These are phyloP conservation scores for Patellaria atrata DNA, from an alignment of 495 filamentous ascomycete species.

Conservation along the genomic window DNA sequence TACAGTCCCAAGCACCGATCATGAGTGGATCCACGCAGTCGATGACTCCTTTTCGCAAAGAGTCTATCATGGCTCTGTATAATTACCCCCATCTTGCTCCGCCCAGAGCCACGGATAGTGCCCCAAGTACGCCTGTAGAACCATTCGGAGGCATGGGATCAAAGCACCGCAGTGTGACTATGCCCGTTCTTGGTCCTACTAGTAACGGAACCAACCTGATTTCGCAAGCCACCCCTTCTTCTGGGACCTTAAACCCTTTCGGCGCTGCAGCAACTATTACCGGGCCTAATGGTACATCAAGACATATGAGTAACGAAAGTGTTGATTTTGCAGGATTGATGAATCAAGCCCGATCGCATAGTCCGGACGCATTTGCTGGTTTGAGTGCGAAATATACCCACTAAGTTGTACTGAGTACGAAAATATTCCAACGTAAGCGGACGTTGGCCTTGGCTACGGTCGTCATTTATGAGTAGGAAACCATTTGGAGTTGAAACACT, in stretches of 20 bases:
- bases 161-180: constrained; percentile 27
- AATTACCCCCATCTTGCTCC: constrained; percentile 61
- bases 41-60: constrained; percentile 48
- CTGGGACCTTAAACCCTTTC: constrained; percentile 25
- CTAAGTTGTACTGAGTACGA: no score
- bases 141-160: no score
- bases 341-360: constrained; percentile 75
- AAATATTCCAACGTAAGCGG: no score
- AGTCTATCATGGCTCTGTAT: constrained; percentile 77
- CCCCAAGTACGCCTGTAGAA: constrained; percentile 24
- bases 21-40: no score
- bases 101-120: constrained; percentile 21
- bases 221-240: constrained; percentile 4
- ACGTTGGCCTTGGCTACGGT: no score
- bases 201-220: constrained; percentile 2
- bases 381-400: constrained; percentile 66
- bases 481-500: no score
- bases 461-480: no score
- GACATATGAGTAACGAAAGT: constrained; percentile 77
- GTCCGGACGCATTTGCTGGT: constrained; percentile 93
- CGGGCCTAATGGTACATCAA: constrained; percentile 4
- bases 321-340: constrained; percentile 58
- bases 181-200: constrained; percentile 18
- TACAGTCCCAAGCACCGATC: no score
- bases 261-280: constrained; percentile 15